Evolutionary conservation across 2,329 filamentous ascomycete species (phyloP).

Genomic region (Thelonectria olida): DNA sequence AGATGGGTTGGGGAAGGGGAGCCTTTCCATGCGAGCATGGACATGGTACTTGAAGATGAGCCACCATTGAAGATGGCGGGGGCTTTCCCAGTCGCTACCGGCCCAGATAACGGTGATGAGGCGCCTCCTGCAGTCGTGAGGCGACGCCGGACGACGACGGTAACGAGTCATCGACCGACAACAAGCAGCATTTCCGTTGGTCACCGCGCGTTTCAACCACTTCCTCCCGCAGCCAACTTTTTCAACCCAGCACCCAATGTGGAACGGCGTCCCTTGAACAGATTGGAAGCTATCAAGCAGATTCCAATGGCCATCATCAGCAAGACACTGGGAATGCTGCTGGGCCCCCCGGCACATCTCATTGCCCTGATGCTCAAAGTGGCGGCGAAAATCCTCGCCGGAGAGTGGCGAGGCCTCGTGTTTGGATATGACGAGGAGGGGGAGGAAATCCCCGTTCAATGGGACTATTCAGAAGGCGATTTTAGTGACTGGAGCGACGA

Average conservation of each 20-base stretch:
- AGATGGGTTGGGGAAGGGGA: conserved; percentile 35
- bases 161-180: conserved; percentile 35
- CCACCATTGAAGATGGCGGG: conserved; percentile 8
- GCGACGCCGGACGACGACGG: conserved; percentile 27
- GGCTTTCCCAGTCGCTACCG: background rate
- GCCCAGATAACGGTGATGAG: background rate
- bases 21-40: conserved; percentile 39
- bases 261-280: conserved; percentile 36
- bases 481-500: conserved; percentile 66
- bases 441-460: conserved; percentile 65
- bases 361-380: conserved; percentile 83
- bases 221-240: conserved; percentile 74
- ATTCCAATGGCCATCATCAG: conserved; percentile 69
- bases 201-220: conserved; percentile 67
- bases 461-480: conserved; percentile 69
- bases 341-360: conserved; percentile 83
- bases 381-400: conserved; percentile 76
- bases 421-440: conserved; percentile 63
- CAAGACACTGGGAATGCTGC: conserved; percentile 79
- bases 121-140: conserved; percentile 8
- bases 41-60: conserved; percentile 32
- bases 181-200: conserved; percentile 40
- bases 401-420: conserved; percentile 69
- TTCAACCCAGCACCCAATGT: conserved; percentile 58
- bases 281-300: conserved; percentile 35